Base-by-base conservation (phyloP, 208 protist genomes). In the Jaenimonas drosophilae region DNA sequence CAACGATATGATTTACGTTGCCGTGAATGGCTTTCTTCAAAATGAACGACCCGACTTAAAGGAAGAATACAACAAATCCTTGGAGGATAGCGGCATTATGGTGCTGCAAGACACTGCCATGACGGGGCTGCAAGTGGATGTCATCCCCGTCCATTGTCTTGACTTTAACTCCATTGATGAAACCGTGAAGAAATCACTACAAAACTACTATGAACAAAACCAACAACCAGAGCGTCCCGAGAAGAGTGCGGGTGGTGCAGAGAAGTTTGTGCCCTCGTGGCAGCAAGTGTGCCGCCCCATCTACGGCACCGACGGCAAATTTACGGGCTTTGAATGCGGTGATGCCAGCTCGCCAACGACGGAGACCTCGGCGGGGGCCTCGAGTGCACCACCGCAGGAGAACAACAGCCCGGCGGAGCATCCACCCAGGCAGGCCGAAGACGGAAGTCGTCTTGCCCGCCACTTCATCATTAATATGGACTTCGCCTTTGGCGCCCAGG, bases 381-480 rank as follows among this genome's bases (percentile, higher is more conserved):
- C 37, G 16, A 7, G 6, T 6, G 37, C 16, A 7, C 19, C 16
- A 6, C 16, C 14, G n/a, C n/a, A 21, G 19, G 9, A 11, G 37
- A 20, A 42, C n/a, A 42, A 11, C 19, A 11, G 16, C 6, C 11
- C 23, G 7, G 37, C 37, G 16, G 37, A 42, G 37, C 7, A 17
- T 20, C n/a, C n/a, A n/a, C n/a, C n/a, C n/a, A n/a, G n/a, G n/a
- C 9, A 14, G 7, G 4, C 30, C 51, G 16, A 57, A 11, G 19
- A 36, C 30, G n/a, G 38, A 2, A 27, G 1, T 0, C 74, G 75
- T 3, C 51, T 74, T 31, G 40, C 53, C 48, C 63, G 59, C 7
- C 82, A 88, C 58, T 82, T 94, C 46, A 77, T 94, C 55, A 73
- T 94, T 58, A 94, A 94, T 57, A 94, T 91, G 79, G 86, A 94